phyloP scores from a whole-genome alignment of 257 asterid species.

The Solanum paucissectum region DNA sequence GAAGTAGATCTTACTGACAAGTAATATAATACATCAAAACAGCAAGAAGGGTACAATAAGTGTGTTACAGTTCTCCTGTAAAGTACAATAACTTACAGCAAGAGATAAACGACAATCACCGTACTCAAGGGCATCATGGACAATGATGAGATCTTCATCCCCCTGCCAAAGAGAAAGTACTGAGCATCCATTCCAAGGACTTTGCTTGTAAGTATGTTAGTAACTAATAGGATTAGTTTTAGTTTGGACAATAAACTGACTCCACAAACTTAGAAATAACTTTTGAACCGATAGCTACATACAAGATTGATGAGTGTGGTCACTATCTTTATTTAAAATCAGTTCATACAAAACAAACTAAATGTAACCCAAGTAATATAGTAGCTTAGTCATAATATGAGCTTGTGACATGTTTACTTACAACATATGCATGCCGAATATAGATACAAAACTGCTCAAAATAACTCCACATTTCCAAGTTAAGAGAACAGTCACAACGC shows the following conservation, averaged over 20 bases:
- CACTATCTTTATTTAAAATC: not conserved
- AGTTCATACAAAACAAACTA: not conserved
- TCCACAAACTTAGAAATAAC: not conserved
- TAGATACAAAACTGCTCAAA: not conserved
- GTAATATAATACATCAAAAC: not conserved
- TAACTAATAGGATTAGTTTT: not conserved
- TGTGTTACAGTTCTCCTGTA: not conserved
- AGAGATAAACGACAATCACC: slow-evolving; percentile 93
- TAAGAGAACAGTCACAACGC: not conserved
- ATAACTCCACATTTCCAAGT: not conserved
- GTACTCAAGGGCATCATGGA: slow-evolving; percentile 80
- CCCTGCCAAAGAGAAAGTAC: slow-evolving; percentile 42
- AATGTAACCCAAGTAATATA: not conserved
- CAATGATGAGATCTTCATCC: slow-evolving; percentile 78
- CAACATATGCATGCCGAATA: not conserved
- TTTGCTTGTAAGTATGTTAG: not conserved
- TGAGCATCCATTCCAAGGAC: not conserved
- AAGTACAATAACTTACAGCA: slow-evolving; percentile 46
- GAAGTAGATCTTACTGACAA: not conserved
- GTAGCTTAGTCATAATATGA: not conserved
- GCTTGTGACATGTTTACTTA: not conserved
- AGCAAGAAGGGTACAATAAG: not conserved
- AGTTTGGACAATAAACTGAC: not conserved
- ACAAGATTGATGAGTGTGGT: not conserved
- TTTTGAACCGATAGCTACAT: not conserved